phyloP scores from a whole-genome alignment of 2,329 filamentous ascomycete species.

The Penicillium sp. region DNA sequence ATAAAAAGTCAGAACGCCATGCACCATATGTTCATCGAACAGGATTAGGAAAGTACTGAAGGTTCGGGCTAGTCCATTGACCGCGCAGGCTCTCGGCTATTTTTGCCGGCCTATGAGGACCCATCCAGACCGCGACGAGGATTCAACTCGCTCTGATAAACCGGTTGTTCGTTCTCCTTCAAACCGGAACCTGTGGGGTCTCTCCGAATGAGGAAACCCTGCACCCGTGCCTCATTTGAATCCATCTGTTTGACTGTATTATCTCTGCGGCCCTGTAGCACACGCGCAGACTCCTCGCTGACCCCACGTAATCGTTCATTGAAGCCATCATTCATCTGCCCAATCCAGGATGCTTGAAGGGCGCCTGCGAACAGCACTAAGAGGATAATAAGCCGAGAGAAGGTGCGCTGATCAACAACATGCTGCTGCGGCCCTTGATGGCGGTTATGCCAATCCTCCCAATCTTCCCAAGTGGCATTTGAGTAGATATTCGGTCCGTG shows the following conservation, averaged over 20 bases:
- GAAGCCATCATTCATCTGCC: conserved; percentile 59
- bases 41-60: not conserved
- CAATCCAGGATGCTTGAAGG: conserved; percentile 69
- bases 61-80: not conserved
- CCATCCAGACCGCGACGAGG: conserved; percentile 9
- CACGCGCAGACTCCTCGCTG: conserved; percentile 62
- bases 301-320: conserved; percentile 65
- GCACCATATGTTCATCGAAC: not conserved
- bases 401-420: conserved; percentile 75
- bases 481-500: conserved; percentile 50
- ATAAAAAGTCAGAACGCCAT: not conserved
- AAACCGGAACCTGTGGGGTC: conserved; percentile 55
- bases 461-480: conserved; percentile 98
- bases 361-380: conserved; percentile 69
- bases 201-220: conserved; percentile 72
- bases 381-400: conserved; percentile 68
- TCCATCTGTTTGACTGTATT: conserved; percentile 50
- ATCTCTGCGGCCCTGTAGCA: conserved; percentile 54
- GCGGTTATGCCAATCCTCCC: conserved; percentile 74
- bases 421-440: conserved; percentile 42
- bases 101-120: not conserved
- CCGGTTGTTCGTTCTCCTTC: conserved; percentile 43
- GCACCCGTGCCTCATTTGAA: conserved; percentile 62
- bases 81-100: not conserved
- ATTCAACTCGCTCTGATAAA: conserved; percentile 39